These are phyloP conservation scores for Aureobasidium zeae DNA, from an alignment of 2,329 filamentous ascomycete genomes.

Conservation along the genomic window DNA sequence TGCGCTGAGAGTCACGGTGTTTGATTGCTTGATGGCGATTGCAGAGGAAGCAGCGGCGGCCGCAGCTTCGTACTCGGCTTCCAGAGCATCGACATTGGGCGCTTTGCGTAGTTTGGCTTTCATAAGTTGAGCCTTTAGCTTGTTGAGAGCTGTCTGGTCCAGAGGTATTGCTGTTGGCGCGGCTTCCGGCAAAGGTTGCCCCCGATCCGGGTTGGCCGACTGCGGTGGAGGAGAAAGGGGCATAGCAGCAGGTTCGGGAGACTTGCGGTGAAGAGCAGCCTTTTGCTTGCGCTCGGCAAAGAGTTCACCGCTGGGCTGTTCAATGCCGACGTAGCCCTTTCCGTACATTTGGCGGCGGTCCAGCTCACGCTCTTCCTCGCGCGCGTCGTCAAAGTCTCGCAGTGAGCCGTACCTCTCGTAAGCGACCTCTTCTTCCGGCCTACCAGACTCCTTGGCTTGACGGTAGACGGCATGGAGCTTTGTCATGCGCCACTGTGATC, in stretches of 20 bases:
- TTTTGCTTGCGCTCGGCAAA: conserved; percentile 65
- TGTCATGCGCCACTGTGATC: conserved; percentile 93
- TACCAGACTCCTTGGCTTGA: conserved; percentile 62
- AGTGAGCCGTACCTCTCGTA: conserved; percentile 72
- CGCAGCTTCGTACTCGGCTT: conserved; percentile 74
- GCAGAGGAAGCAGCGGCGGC: conserved; percentile 58
- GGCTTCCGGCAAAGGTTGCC: conserved; percentile 49
- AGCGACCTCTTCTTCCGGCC: conserved; percentile 72
- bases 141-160: conserved; percentile 75
- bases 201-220: conserved; percentile 37
- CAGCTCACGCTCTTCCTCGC: conserved; percentile 86
- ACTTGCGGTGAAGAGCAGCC: conserved; percentile 40
- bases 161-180: conserved; percentile 45
- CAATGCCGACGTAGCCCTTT: conserved; percentile 70
- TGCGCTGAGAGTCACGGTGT: conserved; percentile 70
- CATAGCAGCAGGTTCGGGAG: conserved; percentile 20
- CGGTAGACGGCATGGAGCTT: conserved; percentile 81
- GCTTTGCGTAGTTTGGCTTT: conserved; percentile 81
- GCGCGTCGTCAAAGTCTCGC: conserved; percentile 78
- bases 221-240: not conserved
- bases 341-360: conserved; percentile 78
- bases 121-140: conserved; percentile 88
- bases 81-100: conserved; percentile 64
- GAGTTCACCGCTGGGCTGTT: conserved; percentile 80
- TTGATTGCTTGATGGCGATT: conserved; percentile 46